phyloP scores from a whole-genome alignment of 148 eudicot species.

The Mesembryanthemum crystallinum region DNA sequence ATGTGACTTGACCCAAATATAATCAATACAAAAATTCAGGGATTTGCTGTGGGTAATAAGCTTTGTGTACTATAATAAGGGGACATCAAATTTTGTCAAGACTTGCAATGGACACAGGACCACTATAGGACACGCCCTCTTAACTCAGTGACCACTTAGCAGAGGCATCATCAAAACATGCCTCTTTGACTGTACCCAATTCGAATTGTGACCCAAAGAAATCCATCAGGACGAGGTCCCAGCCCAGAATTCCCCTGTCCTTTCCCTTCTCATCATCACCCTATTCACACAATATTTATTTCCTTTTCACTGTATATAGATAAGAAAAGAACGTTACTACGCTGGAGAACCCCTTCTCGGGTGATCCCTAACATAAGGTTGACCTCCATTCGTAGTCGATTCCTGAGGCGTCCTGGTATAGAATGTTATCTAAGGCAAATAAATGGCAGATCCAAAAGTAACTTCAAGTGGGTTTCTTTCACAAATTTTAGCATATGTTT shows the following conservation, averaged over 20 bases:
- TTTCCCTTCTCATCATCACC: background rate
- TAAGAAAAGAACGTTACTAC: too few relatives aligned
- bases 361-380: too few relatives aligned
- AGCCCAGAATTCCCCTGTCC: background rate
- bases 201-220: background rate
- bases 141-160: background rate
- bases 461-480: too few relatives aligned
- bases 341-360: too few relatives aligned
- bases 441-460: too few relatives aligned
- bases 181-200: constrained; percentile 20
- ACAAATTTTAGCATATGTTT: too few relatives aligned
- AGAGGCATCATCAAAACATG: constrained; percentile 5
- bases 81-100: constrained; percentile 30
- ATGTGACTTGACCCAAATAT: constrained; percentile 18
- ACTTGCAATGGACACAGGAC: constrained; percentile 27
- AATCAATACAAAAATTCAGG: constrained; percentile 15
- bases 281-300: background rate
- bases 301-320: too few relatives aligned
- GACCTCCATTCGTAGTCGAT: too few relatives aligned
- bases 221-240: background rate
- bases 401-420: too few relatives aligned
- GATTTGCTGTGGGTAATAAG: constrained; percentile 2
- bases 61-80: constrained; percentile 13
- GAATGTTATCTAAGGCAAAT: too few relatives aligned
- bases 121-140: constrained; percentile 22